A percentile compares a stretch with the other conserved stretches of the same genome.
phyloP scores from a whole-genome alignment of 495 filamentous ascomycete genomes.

The Penicillium manginii region DNA sequence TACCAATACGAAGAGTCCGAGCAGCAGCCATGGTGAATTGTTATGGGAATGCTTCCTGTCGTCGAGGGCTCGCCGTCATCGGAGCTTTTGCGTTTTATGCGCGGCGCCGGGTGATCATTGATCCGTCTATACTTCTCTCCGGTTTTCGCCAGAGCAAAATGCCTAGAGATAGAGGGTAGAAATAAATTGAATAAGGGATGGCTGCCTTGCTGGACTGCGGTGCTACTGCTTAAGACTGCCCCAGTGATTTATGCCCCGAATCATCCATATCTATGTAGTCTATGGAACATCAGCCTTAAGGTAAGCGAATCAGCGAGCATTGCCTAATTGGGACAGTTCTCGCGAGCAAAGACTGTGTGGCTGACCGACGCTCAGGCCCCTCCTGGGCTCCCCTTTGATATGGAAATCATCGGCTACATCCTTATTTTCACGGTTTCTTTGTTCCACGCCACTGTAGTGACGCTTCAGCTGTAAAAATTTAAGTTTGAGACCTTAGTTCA shows the following conservation, averaged over 20 bases:
- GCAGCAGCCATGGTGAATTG: conserved; percentile 51
- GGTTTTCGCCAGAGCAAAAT: conserved; percentile 11
- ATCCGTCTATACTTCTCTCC: conserved; percentile 26
- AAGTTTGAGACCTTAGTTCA: conserved; percentile 3
- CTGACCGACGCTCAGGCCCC: too few species aligned
- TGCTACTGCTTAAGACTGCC: too few species aligned
- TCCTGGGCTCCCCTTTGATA: too few species aligned
- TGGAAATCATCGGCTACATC: too few species aligned
- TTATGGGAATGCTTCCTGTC: conserved; percentile 27
- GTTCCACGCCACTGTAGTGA: neutral
- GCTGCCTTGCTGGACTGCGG: too few species aligned
- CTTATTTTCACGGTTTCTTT: neutral
- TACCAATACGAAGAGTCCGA: conserved; percentile 62
- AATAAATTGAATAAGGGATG: too few species aligned
- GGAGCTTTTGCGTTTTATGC: conserved; percentile 36
- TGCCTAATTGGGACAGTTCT: conserved; percentile 19
- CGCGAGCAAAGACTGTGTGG: conserved; percentile 13
- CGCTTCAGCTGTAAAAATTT: conserved; percentile 1
- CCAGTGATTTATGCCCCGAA: neutral
- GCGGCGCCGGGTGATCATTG: conserved; percentile 26
- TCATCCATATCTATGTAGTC: neutral
- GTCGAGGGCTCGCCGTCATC: conserved; percentile 37
- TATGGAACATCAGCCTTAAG: neutral
- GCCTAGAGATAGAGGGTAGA: too few species aligned
- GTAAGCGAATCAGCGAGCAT: neutral